A percentile compares a stretch with the other conserved stretches of the same genome.
Evolutionary conservation across 2,329 filamentous ascomycete genomes (phyloP).

Genomic region (Microsporum canis): DNA sequence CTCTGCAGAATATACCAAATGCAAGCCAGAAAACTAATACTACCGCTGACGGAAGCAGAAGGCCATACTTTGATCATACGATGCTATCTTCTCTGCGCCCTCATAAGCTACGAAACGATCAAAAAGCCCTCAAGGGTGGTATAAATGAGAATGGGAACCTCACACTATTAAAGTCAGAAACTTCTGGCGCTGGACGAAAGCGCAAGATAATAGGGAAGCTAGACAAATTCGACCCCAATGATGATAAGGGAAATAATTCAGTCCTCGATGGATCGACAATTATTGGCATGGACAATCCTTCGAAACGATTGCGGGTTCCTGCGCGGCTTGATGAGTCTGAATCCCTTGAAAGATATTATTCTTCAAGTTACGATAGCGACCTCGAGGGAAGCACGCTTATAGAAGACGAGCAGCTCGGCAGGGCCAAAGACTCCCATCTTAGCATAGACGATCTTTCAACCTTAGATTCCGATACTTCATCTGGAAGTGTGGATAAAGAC

Average conservation of each 20-base stretch:
- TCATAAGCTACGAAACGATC: not conserved
- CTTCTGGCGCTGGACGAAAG: not conserved
- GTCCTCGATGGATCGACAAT: not conserved
- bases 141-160: not conserved
- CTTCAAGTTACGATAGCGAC: not conserved
- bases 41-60: not conserved
- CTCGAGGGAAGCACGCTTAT: slow-evolving; percentile 6
- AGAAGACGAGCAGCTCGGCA: not conserved
- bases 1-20: not conserved
- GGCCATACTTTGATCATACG: not conserved
- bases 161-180: not conserved
- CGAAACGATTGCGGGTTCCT: not conserved
- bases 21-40: not conserved
- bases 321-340: not conserved
- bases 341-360: not conserved
- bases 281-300: not conserved
- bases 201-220: not conserved
- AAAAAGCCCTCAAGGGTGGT: not conserved
- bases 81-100: not conserved
- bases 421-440: not conserved
- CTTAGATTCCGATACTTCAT: not conserved
- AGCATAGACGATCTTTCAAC: not conserved
- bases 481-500: not conserved
- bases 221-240: not conserved
- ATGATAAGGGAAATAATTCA: not conserved